Percentiles rank a stretch among this genome's conserved stretches.
phyloP scores from a whole-genome alignment of 805 yeast species.

The Kodamaea nitidulidarum region DNA sequence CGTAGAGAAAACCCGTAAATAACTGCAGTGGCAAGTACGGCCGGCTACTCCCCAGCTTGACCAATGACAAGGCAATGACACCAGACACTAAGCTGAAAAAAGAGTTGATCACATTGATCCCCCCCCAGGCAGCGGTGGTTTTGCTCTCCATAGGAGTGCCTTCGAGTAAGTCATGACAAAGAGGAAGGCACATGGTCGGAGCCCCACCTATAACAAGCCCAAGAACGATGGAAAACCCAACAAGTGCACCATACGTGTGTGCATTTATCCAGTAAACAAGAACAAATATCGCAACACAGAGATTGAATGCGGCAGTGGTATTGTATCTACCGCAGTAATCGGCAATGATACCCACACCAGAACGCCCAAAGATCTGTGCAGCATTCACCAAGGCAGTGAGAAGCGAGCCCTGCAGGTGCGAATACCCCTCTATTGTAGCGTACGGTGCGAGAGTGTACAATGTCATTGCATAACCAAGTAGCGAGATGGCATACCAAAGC shows the following conservation, averaged over 20 bases:
- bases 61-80: constrained; percentile 49
- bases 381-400: constrained; percentile 38
- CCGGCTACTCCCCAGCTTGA: constrained; percentile 2
- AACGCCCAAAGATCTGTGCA: constrained; percentile 47
- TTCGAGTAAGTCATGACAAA: constrained; percentile 9
- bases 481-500: constrained; percentile 34
- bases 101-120: constrained; percentile 28
- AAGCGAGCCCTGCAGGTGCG: constrained; percentile 27
- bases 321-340: constrained; percentile 48
- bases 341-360: constrained; percentile 44
- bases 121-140: constrained; percentile 41
- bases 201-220: constrained; percentile 32
- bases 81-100: constrained; percentile 44
- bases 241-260: constrained; percentile 24
- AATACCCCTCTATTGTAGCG: constrained; percentile 42
- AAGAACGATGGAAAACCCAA: constrained; percentile 26
- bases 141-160: constrained; percentile 12
- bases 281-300: constrained; percentile 22
- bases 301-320: constrained; percentile 19
- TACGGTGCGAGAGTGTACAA: constrained; percentile 37
- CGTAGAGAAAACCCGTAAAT: constrained; percentile 50
- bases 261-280: constrained; percentile 40
- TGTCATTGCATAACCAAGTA: constrained; percentile 34
- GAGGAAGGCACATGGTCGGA: constrained; percentile 17
- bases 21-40: constrained; percentile 60